These are phyloP conservation scores for Exophiala bonariae DNA, from an alignment of 2,329 filamentous ascomycete genomes.

Conservation along the genomic window DNA sequence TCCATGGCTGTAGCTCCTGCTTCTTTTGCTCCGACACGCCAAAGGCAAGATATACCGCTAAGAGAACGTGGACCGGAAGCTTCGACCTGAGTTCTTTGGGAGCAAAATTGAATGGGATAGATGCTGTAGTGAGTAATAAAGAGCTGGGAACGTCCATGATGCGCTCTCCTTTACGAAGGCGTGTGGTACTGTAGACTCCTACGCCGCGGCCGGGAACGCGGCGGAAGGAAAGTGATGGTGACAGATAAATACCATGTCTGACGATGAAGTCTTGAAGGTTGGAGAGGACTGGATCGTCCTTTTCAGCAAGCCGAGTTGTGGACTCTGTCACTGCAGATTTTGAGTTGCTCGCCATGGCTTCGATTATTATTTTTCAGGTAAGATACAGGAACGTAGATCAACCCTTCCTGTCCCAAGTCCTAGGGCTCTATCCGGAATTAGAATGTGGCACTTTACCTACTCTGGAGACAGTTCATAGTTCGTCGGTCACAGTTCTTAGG, in stretches of 20 bases:
- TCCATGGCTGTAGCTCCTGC: slow-evolving; percentile 13
- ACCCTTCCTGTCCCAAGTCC: too few relatives aligned
- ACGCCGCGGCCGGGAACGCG: slow-evolving; percentile 17
- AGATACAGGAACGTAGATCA: too few relatives aligned
- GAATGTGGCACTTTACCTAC: too few relatives aligned
- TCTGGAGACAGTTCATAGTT: too few relatives aligned
- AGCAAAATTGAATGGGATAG: slow-evolving; percentile 15
- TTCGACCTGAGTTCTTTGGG: slow-evolving; percentile 6
- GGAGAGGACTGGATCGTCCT: slow-evolving; percentile 1
- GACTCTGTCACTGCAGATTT: background rate
- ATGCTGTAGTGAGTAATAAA: slow-evolving; percentile 14
- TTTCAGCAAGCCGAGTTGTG: background rate
- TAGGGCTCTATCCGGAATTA: too few relatives aligned
- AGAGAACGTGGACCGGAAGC: slow-evolving; percentile 19
- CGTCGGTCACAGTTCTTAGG: too few relatives aligned
- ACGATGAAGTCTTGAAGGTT: slow-evolving; percentile 14
- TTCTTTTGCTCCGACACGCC: slow-evolving; percentile 6
- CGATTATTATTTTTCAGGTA: too few relatives aligned
- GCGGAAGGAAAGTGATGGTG: slow-evolving; percentile 4
- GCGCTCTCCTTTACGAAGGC: slow-evolving; percentile 5
- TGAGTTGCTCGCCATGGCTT: too few relatives aligned
- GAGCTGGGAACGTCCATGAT: slow-evolving; percentile 18
- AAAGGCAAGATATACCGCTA: slow-evolving; percentile 22
- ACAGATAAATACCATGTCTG: slow-evolving; percentile 12
- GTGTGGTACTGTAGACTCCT: slow-evolving; percentile 15